Percentiles rank a stretch among this genome's conserved stretches.
phyloP scores from a whole-genome alignment of 2,329 filamentous ascomycete species.

The Apiospora aurea region DNA sequence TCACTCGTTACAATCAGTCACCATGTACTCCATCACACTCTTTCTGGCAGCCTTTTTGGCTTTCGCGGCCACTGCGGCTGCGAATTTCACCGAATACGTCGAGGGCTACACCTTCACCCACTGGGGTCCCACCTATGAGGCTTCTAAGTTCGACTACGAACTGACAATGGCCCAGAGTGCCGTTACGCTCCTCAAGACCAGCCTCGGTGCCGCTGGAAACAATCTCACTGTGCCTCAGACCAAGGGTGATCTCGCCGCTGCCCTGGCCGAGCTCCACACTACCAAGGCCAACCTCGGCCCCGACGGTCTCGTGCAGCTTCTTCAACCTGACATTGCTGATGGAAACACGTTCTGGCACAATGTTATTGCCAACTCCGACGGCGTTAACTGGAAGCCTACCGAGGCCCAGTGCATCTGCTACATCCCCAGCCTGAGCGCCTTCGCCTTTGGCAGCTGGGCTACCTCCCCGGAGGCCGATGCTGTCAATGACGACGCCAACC shows the following conservation, averaged over 20 bases:
- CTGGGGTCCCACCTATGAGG: constrained; percentile 29
- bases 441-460: constrained; percentile 36
- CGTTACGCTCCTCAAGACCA: constrained; percentile 26
- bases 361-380: constrained; percentile 30
- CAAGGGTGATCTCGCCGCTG: constrained; percentile 27
- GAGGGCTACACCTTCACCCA: constrained; percentile 30
- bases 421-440: constrained; percentile 37
- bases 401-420: constrained; percentile 36
- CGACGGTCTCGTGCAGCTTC: constrained; percentile 34
- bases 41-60: not conserved
- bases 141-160: constrained; percentile 31
- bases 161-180: constrained; percentile 29
- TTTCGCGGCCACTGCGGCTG: not conserved
- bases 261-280: constrained; percentile 30
- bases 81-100: constrained; percentile 28
- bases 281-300: constrained; percentile 35
- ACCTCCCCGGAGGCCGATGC: constrained; percentile 36
- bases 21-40: not conserved
- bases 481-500: constrained; percentile 38
- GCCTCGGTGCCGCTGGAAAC: constrained; percentile 20
- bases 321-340: constrained; percentile 34
- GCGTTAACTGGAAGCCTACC: constrained; percentile 32
- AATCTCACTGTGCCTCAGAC: constrained; percentile 27
- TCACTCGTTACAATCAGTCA: not conserved
- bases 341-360: constrained; percentile 37